Evolutionary conservation across 2,329 filamentous ascomycete genomes (phyloP).

Genomic region (Colletotrichum shisoi): DNA sequence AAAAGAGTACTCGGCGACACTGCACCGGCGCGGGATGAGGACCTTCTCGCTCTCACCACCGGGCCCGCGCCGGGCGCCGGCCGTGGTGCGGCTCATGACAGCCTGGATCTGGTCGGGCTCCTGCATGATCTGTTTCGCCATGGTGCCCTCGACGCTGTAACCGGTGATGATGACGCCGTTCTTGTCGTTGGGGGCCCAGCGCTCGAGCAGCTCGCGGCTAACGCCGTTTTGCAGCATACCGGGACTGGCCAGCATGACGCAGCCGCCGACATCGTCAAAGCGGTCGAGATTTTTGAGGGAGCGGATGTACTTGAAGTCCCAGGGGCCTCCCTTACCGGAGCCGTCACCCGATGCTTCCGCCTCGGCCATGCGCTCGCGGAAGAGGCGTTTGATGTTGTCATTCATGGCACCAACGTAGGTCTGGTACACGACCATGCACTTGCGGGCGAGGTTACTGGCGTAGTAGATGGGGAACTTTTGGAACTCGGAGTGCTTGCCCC

Average conservation of each 20-base stretch:
- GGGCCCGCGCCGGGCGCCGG: conserved; percentile 68
- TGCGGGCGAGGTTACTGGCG: conserved; percentile 89
- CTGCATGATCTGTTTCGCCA: conserved; percentile 94
- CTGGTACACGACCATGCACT: conserved; percentile 99
- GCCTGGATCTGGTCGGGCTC: conserved; percentile 95
- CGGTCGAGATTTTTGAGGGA: conserved; percentile 91
- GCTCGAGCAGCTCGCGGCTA: conserved; percentile 87
- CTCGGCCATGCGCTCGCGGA: conserved; percentile 89
- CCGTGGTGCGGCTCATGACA: conserved; percentile 80
- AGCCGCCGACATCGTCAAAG: conserved; percentile 94
- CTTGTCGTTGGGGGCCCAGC: conserved; percentile 94
- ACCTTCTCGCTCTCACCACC: conserved; percentile 81
- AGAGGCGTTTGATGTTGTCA: conserved; percentile 97
- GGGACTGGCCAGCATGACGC: conserved; percentile 95
- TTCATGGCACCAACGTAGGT: conserved; percentile 99
- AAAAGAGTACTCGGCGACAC: conserved; percentile 92
- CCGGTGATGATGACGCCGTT: conserved; percentile 99
- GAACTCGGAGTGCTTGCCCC: conserved; percentile 86
- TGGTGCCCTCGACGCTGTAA: conserved; percentile 97
- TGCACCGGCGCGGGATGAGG: conserved; percentile 91
- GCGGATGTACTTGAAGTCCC: conserved; percentile 95
- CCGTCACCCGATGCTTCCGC: conserved; percentile 81
- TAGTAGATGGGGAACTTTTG: conserved; percentile 97
- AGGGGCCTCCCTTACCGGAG: conserved; percentile 81
- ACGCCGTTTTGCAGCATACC: conserved; percentile 99